These are phyloP conservation scores for Camellia japonica DNA, from an alignment of 148 eudicot species.

Conservation along the genomic window DNA sequence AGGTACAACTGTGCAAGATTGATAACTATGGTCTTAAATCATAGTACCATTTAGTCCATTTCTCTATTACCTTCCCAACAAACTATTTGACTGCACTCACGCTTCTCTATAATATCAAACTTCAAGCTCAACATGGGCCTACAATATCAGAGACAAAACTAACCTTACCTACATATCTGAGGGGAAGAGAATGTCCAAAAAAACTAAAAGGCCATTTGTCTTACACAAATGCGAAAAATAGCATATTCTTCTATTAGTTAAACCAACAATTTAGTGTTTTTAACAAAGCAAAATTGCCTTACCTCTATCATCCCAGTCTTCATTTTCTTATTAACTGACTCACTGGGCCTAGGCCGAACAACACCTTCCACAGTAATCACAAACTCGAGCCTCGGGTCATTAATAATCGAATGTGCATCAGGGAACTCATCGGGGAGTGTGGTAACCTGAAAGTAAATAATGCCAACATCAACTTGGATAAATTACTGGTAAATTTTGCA, in stretches of 20 bases:
- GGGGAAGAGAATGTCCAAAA: not conserved
- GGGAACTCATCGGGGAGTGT: constrained; percentile 90
- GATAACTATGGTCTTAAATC: too few species aligned
- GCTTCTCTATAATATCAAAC: not conserved
- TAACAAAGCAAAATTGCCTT: not conserved
- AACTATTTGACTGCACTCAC: not conserved
- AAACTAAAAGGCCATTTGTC: not conserved
- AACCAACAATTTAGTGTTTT: not conserved
- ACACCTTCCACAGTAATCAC: constrained; percentile 81
- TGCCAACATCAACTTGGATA: not conserved
- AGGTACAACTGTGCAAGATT: not conserved
- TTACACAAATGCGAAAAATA: not conserved
- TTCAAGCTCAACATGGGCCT: not conserved
- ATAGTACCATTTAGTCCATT: too few species aligned
- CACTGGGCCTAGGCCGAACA: constrained; percentile 68
- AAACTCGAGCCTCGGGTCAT: constrained; percentile 76
- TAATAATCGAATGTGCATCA: constrained; percentile 70
- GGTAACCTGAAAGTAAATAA: constrained; percentile 48
- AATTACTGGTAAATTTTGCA: not conserved
- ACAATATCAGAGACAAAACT: not conserved
- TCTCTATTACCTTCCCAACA: not conserved
- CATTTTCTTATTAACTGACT: constrained; percentile 80
- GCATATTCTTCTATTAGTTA: not conserved
- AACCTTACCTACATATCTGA: not conserved
- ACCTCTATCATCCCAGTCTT: constrained; percentile 92